Conservation (phyloP, 2,329 filamentous ascomycete species). For the Coniella lustricola region DNA sequence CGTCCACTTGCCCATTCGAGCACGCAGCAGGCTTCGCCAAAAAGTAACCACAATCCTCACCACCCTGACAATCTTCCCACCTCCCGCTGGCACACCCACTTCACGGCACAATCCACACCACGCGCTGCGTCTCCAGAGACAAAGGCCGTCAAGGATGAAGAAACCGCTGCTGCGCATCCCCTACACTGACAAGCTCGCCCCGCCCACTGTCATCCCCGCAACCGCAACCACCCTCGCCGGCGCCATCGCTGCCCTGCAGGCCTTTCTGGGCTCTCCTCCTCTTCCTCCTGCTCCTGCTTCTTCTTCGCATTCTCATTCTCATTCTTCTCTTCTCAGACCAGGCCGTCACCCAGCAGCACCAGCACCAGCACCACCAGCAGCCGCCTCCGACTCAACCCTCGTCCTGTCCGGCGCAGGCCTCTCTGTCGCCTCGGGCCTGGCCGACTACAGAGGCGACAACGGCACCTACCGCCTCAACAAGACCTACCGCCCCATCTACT, state of each 20-base stretch:
- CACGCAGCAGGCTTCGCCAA: background rate
- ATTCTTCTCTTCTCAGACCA: too few relatives aligned
- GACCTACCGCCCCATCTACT: slow-evolving; percentile 85
- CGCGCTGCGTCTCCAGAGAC: slow-evolving; percentile 16
- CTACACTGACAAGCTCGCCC: slow-evolving; percentile 75
- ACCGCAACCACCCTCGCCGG: slow-evolving; percentile 63
- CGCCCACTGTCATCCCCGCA: slow-evolving; percentile 66
- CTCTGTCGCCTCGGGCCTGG: slow-evolving; percentile 84
- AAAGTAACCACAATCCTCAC: background rate
- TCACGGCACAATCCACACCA: slow-evolving; percentile 14
- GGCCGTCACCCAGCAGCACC: slow-evolving; percentile 44
- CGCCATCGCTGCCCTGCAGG: slow-evolving; percentile 67
- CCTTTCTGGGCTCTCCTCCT: slow-evolving; percentile 58
- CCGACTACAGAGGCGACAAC: slow-evolving; percentile 83
- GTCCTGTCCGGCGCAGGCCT: slow-evolving; percentile 77
- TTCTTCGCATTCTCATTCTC: too few relatives aligned
- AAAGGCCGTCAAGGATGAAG: slow-evolving; percentile 41
- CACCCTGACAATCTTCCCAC: background rate
- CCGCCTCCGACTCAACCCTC: slow-evolving; percentile 38
- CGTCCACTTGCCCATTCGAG: too few relatives aligned
- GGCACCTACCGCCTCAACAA: slow-evolving; percentile 93
- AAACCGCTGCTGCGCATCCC: slow-evolving; percentile 80
- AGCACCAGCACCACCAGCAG: slow-evolving; percentile 17
- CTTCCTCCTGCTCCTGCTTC: too few relatives aligned
- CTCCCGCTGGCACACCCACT: background rate